A percentile compares a stretch with the other conserved stretches of the same genome.
These are phyloP conservation scores for Chlorella variabilis DNA, from an alignment of 163 green algal species.

Conservation along the genomic window DNA sequence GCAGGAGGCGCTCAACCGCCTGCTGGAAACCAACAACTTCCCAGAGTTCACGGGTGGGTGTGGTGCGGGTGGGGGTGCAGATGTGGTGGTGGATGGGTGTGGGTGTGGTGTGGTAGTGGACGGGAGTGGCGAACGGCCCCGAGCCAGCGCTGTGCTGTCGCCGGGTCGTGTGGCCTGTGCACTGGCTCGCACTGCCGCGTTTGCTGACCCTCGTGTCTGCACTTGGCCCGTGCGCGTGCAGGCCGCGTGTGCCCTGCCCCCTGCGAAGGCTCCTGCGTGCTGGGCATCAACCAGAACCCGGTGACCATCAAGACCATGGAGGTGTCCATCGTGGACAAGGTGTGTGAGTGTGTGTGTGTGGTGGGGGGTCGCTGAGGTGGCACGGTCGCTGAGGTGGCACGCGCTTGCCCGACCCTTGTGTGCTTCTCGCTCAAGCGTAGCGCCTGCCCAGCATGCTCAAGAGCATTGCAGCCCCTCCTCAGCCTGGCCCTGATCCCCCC, in stretches of 20 bases:
- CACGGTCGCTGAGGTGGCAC: background rate
- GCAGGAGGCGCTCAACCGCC: constrained; percentile 87
- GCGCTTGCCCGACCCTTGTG: too few species aligned
- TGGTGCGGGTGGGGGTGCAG: background rate
- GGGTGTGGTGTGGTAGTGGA: too few species aligned
- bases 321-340: constrained; percentile 93
- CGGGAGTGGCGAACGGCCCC: too few species aligned
- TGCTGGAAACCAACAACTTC: constrained; percentile 99
- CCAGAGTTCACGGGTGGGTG: constrained; percentile 90
- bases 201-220: background rate
- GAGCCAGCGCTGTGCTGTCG: too few species aligned
- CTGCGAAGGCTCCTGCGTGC: constrained; percentile 93
- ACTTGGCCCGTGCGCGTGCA: background rate
- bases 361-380: background rate
- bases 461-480: too few species aligned
- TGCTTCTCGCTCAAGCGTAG: too few species aligned
- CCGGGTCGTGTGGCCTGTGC: too few species aligned
- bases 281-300: constrained; percentile 97
- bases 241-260: constrained; percentile 94
- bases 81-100: background rate
- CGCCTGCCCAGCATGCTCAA: too few species aligned
- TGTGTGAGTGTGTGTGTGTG: constrained; percentile 18
- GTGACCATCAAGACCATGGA: constrained; percentile 98
- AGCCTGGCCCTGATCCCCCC: too few species aligned
- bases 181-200: too few species aligned